Percentiles rank a stretch among this genome's conserved stretches.
Evolutionary conservation across 192 early-diverging fungal genomes (phyloP).

Genomic region (Piromyces finnis): DNA sequence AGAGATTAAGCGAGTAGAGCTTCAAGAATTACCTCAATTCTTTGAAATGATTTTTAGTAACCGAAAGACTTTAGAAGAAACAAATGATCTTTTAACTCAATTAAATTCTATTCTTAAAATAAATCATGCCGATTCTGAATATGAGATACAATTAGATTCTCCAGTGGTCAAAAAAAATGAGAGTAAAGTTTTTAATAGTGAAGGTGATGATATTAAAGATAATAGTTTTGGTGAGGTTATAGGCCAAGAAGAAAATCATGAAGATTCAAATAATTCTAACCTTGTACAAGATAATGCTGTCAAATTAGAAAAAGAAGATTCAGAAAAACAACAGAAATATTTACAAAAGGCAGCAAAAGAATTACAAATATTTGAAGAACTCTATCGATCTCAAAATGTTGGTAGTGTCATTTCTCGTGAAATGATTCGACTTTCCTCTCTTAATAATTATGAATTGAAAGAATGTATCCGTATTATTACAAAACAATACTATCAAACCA

Average conservation of each 20-base stretch:
- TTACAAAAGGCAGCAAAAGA: not conserved
- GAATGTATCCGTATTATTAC: not conserved
- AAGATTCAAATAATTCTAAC: not conserved
- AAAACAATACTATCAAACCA: not conserved
- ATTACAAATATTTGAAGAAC: not conserved
- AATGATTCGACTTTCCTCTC: not conserved
- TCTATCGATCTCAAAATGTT: not conserved
- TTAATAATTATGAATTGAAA: not conserved
- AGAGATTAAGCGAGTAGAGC: constrained; percentile 19
- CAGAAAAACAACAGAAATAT: not conserved
- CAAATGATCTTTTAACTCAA: not conserved
- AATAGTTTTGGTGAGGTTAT: no score
- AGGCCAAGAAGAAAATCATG: not conserved
- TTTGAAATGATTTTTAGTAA: not conserved
- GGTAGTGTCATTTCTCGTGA: not conserved
- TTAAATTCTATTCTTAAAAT: not conserved
- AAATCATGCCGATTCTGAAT: not conserved
- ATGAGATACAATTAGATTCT: not conserved
- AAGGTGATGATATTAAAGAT: no score
- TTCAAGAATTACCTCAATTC: not conserved
- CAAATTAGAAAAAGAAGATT: not conserved
- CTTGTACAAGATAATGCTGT: no score
- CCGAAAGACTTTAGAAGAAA: not conserved
- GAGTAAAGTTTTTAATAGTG: not conserved
- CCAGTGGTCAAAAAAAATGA: not conserved